Evolutionary conservation across 768 basidiomycete species (phyloP), one percentile per base, ranked within the genome.

Genomic region (Podaxis rugospora): DNA sequence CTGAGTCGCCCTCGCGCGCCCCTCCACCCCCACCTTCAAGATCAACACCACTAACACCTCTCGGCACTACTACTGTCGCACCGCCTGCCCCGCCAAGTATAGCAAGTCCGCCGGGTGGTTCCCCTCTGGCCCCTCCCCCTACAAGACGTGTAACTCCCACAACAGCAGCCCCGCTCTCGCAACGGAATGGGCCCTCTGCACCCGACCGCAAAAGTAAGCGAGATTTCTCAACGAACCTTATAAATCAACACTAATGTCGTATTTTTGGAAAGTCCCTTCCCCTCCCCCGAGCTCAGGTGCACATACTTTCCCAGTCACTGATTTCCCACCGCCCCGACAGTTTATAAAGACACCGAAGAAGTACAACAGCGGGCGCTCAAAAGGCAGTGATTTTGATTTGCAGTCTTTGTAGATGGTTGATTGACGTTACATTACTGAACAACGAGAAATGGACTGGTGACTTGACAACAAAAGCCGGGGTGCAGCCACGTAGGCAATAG

Each of bases 261-360:
- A 40, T 55, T 50, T 50, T 58, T 54, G 25, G 6, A 44, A 46
- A 82, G 81, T 82, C 27, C 78, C 78, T 27, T 80, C 82, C 3
- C 81, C 82, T 50, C 78, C 81, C 25, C 83, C 90, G 2, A 83
- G 79, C 57, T 82, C 80, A 44, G 90, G 90, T 7, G 71, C 79
- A 23, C 88, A 91, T 67, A 86, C 79, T 14, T 94, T 92, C 69
- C 90, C 90, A 5, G 82, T 86, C n/a, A 74, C 77, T 13, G 90
- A 87, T 54, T 92, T 93, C 69, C 92, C 92, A 1, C 85, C 86
- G 13, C 92, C 92, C 3, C 83, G 90, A 42, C 76, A 78, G 27
- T 93, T 92, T 70, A 69, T 70, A 37, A 67, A 71, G 4, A 75
- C 69, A 35, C 66, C 70, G 28, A 88, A 80, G 68, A 75, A 76